Conservation (phyloP, 495 filamentous ascomycete genomes). For the Lindgomyces ingoldianus region DNA sequence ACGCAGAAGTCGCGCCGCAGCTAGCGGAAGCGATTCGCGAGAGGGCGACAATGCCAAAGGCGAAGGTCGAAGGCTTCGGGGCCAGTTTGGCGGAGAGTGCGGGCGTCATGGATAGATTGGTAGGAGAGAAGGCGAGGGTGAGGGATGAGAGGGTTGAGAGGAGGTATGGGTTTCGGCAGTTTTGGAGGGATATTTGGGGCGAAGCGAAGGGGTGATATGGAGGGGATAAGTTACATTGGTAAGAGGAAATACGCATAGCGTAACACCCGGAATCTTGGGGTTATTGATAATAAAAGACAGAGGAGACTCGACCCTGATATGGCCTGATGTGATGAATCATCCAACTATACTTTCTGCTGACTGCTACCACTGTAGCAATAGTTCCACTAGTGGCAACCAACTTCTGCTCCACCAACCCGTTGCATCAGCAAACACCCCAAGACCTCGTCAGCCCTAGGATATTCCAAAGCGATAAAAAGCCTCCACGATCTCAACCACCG, state of each 20-base stretch:
- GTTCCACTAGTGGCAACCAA: no score
- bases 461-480: no score
- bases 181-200: conserved; percentile 77
- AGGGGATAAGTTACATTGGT: background rate
- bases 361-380: no score
- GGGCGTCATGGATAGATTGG: conserved; percentile 58
- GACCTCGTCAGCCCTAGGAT: no score
- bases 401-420: no score
- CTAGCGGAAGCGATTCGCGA: conserved; percentile 71
- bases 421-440: no score
- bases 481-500: background rate
- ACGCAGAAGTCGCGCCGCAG: conserved; percentile 77
- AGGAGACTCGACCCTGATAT: no score
- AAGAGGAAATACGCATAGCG: no score
- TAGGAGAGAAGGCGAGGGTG: conserved; percentile 56
- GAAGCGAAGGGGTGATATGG: background rate
- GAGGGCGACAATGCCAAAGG: conserved; percentile 57
- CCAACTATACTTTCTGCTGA: no score
- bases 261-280: no score
- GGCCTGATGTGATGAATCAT: no score
- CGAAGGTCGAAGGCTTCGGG: conserved; percentile 39
- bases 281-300: no score
- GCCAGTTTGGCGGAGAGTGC: conserved; percentile 36
- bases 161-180: conserved; percentile 81
- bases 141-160: conserved; percentile 67